Evolutionary conservation across 768 basidiomycete species (phyloP).

Genomic region (Antrodiella citrinella): DNA sequence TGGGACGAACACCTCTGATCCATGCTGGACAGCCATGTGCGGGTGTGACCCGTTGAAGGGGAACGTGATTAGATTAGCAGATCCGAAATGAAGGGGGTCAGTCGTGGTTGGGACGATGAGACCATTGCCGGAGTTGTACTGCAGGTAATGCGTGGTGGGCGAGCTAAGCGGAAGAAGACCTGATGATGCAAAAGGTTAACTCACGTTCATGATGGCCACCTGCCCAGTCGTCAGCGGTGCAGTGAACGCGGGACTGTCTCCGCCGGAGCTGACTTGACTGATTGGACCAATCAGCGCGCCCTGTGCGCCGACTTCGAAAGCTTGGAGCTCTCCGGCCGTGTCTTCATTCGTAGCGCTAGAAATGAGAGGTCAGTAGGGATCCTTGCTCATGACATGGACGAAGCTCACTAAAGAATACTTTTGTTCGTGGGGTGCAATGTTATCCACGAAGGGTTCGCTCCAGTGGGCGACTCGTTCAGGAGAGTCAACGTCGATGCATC

Average conservation of each 20-base stretch:
- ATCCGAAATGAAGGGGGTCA: slow-evolving; percentile 25
- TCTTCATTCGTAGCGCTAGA: slow-evolving; percentile 56
- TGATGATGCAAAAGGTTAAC: too few relatives aligned
- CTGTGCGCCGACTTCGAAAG: slow-evolving; percentile 40
- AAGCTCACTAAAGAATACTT: slow-evolving; percentile 52
- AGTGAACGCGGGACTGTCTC: slow-evolving; percentile 44
- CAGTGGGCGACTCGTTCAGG: slow-evolving; percentile 39
- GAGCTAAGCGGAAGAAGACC: too few relatives aligned
- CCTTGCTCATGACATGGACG: not conserved
- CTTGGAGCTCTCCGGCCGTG: slow-evolving; percentile 37
- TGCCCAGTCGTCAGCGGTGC: slow-evolving; percentile 44
- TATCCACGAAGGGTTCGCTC: slow-evolving; percentile 55
- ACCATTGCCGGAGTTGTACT: slow-evolving; percentile 51
- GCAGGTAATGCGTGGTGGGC: too few relatives aligned
- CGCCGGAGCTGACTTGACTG: slow-evolving; percentile 41
- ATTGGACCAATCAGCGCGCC: slow-evolving; percentile 38
- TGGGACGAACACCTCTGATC: slow-evolving; percentile 50
- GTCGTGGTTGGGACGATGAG: slow-evolving; percentile 40
- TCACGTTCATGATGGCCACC: slow-evolving; percentile 53
- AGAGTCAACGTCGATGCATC: slow-evolving; percentile 39
- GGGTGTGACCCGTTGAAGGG: slow-evolving; percentile 50
- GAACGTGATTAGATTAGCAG: slow-evolving; percentile 43
- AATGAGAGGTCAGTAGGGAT: not conserved
- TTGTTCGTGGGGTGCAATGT: slow-evolving; percentile 45
- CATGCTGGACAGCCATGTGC: slow-evolving; percentile 55